Base-by-base conservation (phyloP, 345 rosid genomes). In the Arabis hirsuta region DNA sequence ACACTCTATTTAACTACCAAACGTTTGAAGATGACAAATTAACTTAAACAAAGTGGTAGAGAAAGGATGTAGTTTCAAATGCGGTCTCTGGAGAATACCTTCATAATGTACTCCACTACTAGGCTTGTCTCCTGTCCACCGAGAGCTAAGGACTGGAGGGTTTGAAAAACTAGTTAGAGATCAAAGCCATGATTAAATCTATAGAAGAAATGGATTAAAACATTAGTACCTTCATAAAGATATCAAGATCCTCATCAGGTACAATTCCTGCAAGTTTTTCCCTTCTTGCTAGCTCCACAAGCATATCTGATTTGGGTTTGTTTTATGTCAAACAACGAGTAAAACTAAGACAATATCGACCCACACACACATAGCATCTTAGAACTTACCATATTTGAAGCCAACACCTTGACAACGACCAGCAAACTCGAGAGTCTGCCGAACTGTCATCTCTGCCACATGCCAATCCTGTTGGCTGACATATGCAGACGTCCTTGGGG, bases 221-320 rank as follows among this genome's bases (percentile, higher is more conserved):
- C 13, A 44, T 27, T 16, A 66, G 12, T 76, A 91, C 99, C 99
- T 95, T 95, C 96, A 95, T 90, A 78, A 95, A 91, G 72, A 95
- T 89, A 75, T 95, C 99, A 71, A 95, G 99, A 81, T 95, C 99
- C 82, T 88, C 99, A 80, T 95, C 96, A 57, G 99, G 97, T 74
- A 89, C 89, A 67, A 95, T 91, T 67, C 96, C 96, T 19, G 93
- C 88, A 56, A 83, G 71, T 84, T 95, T 95, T 74, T 95, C 99
- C 62, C 97, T 89, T 76, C 99, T 84, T 64, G 96, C 86, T 71
- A 95, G 89, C 78, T 95, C 99, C 83, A 78, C 38, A 48, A 95
- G 87, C 99, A 95, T 95, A 80, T 95, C 99, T 95, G 79, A 64
- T 54, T 57, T 63, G 68, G 51, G 45, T 44, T 51, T 73, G 45